phyloP scores from a whole-genome alignment of 1,284 basidiomycete species.

The Fomitopsis palustris region DNA sequence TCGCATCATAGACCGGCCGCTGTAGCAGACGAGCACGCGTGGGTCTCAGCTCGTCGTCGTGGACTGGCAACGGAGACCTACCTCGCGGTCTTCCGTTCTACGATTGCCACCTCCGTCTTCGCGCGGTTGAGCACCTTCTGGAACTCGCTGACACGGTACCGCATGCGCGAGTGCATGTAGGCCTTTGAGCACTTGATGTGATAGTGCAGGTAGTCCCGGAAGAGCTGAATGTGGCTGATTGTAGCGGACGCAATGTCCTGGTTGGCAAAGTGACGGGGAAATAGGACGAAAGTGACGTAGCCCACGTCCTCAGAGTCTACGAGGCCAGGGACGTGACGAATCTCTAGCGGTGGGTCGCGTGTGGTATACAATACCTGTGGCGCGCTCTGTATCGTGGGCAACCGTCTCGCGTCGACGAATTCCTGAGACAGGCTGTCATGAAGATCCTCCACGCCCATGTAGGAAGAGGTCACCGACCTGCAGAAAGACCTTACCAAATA shows the following conservation, averaged over 20 bases:
- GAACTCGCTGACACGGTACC: constrained; percentile 93
- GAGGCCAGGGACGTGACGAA: constrained; percentile 82
- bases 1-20: constrained; percentile 17
- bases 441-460: not conserved
- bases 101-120: constrained; percentile 87
- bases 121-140: constrained; percentile 97
- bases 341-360: constrained; percentile 94
- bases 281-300: constrained; percentile 98
- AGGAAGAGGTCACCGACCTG: constrained; percentile 58
- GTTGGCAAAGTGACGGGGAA: constrained; percentile 92
- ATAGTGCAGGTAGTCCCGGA: constrained; percentile 98
- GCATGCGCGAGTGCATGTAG: constrained; percentile 99
- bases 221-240: constrained; percentile 95
- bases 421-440: constrained; percentile 54
- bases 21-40: not conserved
- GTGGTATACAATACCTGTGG: constrained; percentile 98
- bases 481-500: constrained; percentile 96
- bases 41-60: not conserved
- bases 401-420: constrained; percentile 95
- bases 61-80: constrained; percentile 27
- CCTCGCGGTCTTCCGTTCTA: constrained; percentile 92
- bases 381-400: constrained; percentile 93
- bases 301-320: constrained; percentile 89
- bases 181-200: constrained; percentile 99
- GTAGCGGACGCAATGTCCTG: constrained; percentile 74